Evolutionary conservation across 1,284 basidiomycete genomes (phyloP), one percentile per base, ranked within the genome.

Genomic region (Ustilago lituana): DNA sequence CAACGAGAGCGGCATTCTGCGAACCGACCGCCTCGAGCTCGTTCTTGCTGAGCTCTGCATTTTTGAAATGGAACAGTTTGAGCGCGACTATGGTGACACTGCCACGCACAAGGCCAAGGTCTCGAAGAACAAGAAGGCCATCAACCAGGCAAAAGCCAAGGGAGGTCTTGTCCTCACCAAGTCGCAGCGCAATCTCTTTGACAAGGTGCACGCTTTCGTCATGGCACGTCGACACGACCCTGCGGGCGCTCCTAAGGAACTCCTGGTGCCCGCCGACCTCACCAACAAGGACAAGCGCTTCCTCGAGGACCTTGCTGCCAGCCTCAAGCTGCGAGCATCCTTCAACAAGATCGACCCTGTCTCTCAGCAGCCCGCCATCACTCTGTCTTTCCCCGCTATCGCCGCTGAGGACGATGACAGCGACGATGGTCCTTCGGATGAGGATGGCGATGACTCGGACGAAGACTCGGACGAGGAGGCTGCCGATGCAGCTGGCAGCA

Each of bases 61-160:
- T 9, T 93, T 92, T 86, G 96, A 99, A 83, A 86, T 87, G 63
- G 92, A 94, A 63, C 86, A 92, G 7, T 98, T 96, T 68, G 90
- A 95, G 85, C 90, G 89, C 83, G 93, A 96, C 79, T 91, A 91
- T 73, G 88, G 90, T 8, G 94, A 97, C 82, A 75, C 88, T 66
- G 92, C 89, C 74, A 62, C 50, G 14, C 62, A 66, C 31, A 74
- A 74, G 55, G 78, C 65, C 57, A 80, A 82, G 43, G 70, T 77
- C 19, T 71, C 73, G 24, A 74, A 74, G 52, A 87, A 90, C 75
- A 88, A 90, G 68, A 87, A 88, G 64, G 86, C 90, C 35, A 88
- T 89, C 23, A 87, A 88, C 87, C 86, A 89, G 70, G 90, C 91
- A 3, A 91, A 94, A 79, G 89, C 90, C 53, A 88, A 89, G 54